Base-by-base conservation (phyloP, 2,329 filamentous ascomycete genomes). In the Pseudopyricularia javanii region DNA sequence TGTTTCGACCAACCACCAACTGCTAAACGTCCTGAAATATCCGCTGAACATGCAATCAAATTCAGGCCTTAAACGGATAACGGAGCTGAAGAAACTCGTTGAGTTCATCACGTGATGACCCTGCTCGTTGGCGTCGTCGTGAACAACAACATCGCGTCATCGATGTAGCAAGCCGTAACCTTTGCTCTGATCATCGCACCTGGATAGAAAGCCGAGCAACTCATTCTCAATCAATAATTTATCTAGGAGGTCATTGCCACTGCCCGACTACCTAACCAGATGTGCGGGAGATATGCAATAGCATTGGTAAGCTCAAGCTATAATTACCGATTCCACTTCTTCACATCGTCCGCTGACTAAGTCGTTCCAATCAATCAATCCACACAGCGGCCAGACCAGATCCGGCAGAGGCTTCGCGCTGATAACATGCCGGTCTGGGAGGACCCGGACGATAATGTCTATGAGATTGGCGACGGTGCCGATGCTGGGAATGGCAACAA, bases 391-490 rank as follows among this genome's bases (percentile, higher is more conserved):
- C 84, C 88, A 34, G 85, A 83, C 24, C 85, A 89, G 64, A 77
- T 95, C 54, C 84, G 85, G 51, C 78, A 75, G 53, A 82, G 86
- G 64, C 73, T 96, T 7, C 77, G 87, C 61, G 76, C 89, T 34
- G 78, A 89, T 60, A 75, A 84, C 56, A 87, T 95, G 80, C 78
- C 76, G 2, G 81, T 88, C 3, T 75, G 84, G 54, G 80, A 89
- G 54, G 81, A 79, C 1, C 87, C 88, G 0, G 77, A 79, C 4
- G 88, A 95, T 59, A 78, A 88, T 17, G 78, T 66, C 53, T 76
- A 85, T 24, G 87, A 94, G 20, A 37, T 20, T n/a, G 35, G 34
- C 20, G 50, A 24, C 26, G 50, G 20, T 14, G 50, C 7, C 7
- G 50, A 12, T 8, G 40, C 14, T 9, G 50, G 17, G 17, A 32